These are phyloP conservation scores for Calophaca sinica DNA, from an alignment of 306 rosid genomes.

Conservation along the genomic window DNA sequence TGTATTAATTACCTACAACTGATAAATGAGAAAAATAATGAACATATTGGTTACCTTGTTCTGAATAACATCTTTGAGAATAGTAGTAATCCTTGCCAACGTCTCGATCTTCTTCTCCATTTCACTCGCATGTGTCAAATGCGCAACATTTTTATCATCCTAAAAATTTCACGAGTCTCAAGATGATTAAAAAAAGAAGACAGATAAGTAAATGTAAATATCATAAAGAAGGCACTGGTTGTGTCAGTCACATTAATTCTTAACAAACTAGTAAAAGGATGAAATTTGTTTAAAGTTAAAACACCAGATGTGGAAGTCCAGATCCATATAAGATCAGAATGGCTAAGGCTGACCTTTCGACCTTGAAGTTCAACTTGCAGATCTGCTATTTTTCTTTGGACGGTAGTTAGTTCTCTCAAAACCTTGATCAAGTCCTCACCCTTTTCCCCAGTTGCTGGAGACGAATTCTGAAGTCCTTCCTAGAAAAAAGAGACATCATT, in stretches of 20 bases:
- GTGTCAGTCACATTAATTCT: background rate
- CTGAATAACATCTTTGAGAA: constrained; percentile 87
- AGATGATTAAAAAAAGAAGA: constrained; percentile 28
- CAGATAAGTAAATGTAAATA: background rate
- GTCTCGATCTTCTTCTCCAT: constrained; percentile 95
- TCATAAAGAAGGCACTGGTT: too few species aligned
- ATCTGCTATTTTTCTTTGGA: constrained; percentile 91
- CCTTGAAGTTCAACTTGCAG: constrained; percentile 96
- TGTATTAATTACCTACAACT: background rate
- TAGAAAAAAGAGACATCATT: constrained; percentile 24
- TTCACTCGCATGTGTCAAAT: constrained; percentile 90
- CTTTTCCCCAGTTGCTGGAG: constrained; percentile 64
- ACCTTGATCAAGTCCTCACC: constrained; percentile 88
- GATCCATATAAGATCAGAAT: constrained; percentile 24
- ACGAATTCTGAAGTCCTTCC: constrained; percentile 73
- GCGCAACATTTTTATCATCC: constrained; percentile 92
- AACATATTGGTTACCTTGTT: constrained; percentile 68
- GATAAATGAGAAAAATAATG: constrained; percentile 4
- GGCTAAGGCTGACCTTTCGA: constrained; percentile 68
- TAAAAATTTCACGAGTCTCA: constrained; percentile 43
- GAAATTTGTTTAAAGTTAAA: background rate
- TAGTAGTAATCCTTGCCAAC: constrained; percentile 80
- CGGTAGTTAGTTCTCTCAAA: constrained; percentile 80
- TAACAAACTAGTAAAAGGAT: background rate
- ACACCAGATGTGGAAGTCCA: background rate